phyloP scores from a whole-genome alignment of 208 protist genomes.

The Acanthamoeba lenticulata region DNA sequence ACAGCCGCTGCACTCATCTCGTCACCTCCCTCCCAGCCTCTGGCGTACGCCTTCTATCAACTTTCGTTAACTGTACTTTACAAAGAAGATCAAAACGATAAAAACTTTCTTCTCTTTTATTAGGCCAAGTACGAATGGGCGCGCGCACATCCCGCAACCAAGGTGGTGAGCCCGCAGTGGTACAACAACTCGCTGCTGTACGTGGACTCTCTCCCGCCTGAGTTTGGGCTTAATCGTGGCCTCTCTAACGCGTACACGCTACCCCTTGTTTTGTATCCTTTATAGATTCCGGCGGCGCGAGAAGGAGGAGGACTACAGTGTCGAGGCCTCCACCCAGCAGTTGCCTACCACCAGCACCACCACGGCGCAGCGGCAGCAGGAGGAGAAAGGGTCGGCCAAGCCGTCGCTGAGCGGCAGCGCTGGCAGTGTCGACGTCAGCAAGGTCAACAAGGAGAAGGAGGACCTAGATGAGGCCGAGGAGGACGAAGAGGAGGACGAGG shows the following conservation, averaged over 20 bases:
- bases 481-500: not conserved
- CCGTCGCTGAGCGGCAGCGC: too few relatives aligned
- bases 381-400: not conserved
- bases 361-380: not conserved
- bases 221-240: too few relatives aligned
- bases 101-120: not conserved
- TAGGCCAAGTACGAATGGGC: slow-evolving; percentile 47
- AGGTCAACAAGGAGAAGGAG: not conserved
- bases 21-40: not conserved
- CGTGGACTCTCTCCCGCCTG: not conserved
- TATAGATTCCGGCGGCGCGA: not conserved
- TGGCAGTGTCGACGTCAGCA: too few relatives aligned
- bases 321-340: not conserved
- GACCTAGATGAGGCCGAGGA: not conserved
- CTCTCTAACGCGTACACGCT: too few relatives aligned
- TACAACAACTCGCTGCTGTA: slow-evolving; percentile 32
- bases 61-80: too few relatives aligned
- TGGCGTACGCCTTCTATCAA: not conserved
- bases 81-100: too few relatives aligned
- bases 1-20: not conserved
- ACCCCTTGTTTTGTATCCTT: too few relatives aligned
- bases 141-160: not conserved
- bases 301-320: not conserved
- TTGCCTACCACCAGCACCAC: not conserved
- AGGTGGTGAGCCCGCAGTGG: not conserved